Base-by-base conservation (phyloP, 352 stramenopile genomes). In the Globisporangium carolinianum region DNA sequence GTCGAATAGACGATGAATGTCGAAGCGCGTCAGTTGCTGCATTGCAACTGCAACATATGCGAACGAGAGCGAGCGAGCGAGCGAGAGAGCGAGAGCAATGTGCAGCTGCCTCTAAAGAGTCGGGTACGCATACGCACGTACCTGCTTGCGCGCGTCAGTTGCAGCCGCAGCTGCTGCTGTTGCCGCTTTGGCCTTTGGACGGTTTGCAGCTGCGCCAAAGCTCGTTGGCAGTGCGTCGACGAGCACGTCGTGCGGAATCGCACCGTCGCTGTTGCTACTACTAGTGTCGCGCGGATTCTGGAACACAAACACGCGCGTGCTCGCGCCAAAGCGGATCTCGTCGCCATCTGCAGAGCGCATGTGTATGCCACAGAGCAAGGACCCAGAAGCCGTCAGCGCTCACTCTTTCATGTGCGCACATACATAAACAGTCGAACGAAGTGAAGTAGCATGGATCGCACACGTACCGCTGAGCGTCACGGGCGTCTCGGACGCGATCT, bases 251-350 rank as follows among this genome's bases (percentile, higher is more conserved):
- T 63, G 24, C 6, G 48, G 32, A 12, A 53, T 53, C 48, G 48
- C 12, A 37, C 24, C 24, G 1, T 32, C 24, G 24, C 24, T 62
- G 39, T 35, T 17, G n/a, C 53, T 55, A 52, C 39, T 46, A 52
- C 37, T 46, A 4, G 12, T 32, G n/a, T 41, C 32, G 6, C 54
- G 55, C 11, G 59, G 32, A 43, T 79, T 77, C 24, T 57, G 46
- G 8, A 89, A 79, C 8, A 79, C 51, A 52, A 87, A 91, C 32
- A 66, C 82, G 36, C 73, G 74, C 8, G 79, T 80, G 51, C 82
- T 89, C 6, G 75, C 71, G 9, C 77, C 82, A 58, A 91, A 89
- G 18, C 61, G 63, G 37, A 91, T 72, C 7, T 54, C 52, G 41
- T 89, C 79, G 32, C 77, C 82, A 15, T 62, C 73, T 83, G 12